Conservation (phyloP, 2,329 filamentous ascomycete species). For the Fusarium armeniacum region DNA sequence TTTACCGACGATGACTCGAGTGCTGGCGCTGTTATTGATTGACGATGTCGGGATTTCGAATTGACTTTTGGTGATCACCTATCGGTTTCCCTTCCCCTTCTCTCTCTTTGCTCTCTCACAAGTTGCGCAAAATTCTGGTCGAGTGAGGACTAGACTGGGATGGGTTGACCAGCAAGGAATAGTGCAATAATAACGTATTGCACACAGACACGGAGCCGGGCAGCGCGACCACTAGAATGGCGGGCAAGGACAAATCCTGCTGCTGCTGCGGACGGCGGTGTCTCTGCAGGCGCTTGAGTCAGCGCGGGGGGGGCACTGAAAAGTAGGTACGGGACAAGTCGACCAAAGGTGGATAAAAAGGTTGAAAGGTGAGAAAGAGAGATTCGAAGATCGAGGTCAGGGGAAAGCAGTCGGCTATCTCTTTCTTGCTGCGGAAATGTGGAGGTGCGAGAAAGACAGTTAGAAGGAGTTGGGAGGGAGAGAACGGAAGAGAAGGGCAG, state of each 20-base stretch:
- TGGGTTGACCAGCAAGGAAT: conserved; percentile 30
- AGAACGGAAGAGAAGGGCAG: conserved; percentile 36
- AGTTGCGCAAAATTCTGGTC: conserved; percentile 15
- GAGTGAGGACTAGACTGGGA: conserved; percentile 15
- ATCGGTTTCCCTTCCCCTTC: not conserved
- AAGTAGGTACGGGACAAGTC: conserved; percentile 9
- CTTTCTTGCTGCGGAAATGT: conserved; percentile 34
- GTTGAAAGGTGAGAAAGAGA: conserved; percentile 17
- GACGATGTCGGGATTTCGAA: conserved; percentile 6
- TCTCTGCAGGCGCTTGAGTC: conserved; percentile 41
- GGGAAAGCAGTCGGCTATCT: conserved; percentile 32
- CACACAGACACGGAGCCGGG: conserved; percentile 39
- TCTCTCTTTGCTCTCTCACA: not conserved
- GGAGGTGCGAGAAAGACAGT: conserved; percentile 30
- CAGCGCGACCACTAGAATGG: conserved; percentile 46
- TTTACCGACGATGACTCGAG: conserved; percentile 10
- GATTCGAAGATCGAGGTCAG: conserved; percentile 25
- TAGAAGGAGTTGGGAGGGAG: conserved; percentile 26
- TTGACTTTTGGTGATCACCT: conserved; percentile 1
- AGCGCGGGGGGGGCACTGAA: conserved; percentile 24
- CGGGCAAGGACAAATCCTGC: conserved; percentile 44
- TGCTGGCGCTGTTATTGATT: conserved; percentile 11
- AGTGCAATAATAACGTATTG: conserved; percentile 23
- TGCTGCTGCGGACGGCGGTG: conserved; percentile 42
- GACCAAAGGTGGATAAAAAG: conserved; percentile 22